Percentiles rank a stretch among this genome's conserved stretches.
Evolutionary conservation across 805 yeast genomes (phyloP).

Genomic region (Yarrowia osloensis): DNA sequence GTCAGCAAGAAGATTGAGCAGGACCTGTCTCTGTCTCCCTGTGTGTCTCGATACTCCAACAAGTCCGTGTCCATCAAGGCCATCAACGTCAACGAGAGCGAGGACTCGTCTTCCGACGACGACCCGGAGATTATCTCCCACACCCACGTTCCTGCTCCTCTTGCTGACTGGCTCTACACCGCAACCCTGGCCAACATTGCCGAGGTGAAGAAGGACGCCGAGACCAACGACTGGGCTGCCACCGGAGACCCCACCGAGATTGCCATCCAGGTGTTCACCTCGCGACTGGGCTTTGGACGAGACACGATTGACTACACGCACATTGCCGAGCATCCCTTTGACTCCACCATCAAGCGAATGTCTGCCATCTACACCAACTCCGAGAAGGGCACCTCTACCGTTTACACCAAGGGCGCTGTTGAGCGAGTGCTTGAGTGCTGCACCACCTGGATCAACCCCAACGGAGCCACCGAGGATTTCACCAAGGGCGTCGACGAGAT

Average conservation of each 20-base stretch:
- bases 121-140: constrained; percentile 13
- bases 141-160: constrained; percentile 35
- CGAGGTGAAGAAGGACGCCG: constrained; percentile 44
- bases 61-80: constrained; percentile 5
- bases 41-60: constrained; percentile 27
- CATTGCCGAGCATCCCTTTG: constrained; percentile 72
- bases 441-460: constrained; percentile 51
- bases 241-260: constrained; percentile 90
- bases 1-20: constrained; percentile 34
- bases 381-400: constrained; percentile 36
- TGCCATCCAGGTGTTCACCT: constrained; percentile 77
- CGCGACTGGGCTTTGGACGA: constrained; percentile 50
- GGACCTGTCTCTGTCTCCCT: constrained; percentile 34
- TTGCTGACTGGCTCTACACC: constrained; percentile 57
- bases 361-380: constrained; percentile 52
- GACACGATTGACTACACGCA: constrained; percentile 48
- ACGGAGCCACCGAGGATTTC: constrained; percentile 36
- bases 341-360: constrained; percentile 74
- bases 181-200: constrained; percentile 85
- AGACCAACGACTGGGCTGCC: constrained; percentile 61
- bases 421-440: constrained; percentile 66
- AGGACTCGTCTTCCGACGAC: constrained; percentile 19
- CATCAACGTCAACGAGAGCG: not conserved
- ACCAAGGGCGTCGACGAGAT: constrained; percentile 41
- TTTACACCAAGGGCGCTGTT: constrained; percentile 74